Conservation (phyloP, 2,329 filamentous ascomycete species). For the Camillea tinctor region DNA sequence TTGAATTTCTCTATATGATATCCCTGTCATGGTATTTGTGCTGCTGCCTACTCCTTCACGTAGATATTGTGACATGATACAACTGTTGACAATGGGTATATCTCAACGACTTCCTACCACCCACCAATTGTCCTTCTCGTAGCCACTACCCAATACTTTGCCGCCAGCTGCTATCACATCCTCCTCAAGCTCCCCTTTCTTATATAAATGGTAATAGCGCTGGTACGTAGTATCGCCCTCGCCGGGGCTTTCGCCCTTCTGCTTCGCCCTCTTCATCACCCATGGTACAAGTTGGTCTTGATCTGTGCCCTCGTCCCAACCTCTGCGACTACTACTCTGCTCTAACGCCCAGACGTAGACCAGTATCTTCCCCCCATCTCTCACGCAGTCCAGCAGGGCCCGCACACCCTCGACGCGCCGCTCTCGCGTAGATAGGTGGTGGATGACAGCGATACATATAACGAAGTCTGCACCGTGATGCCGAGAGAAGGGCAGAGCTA, state of each 20-base stretch:
- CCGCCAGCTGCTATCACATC: constrained; percentile 76
- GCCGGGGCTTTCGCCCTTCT: neutral
- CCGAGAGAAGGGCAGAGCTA: constrained; percentile 74
- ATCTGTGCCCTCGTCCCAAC: constrained; percentile 79
- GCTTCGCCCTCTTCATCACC: constrained; percentile 61
- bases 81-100: constrained; percentile 3
- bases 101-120: constrained; percentile 56
- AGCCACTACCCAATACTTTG: constrained; percentile 73
- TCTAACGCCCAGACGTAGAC: constrained; percentile 96
- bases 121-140: constrained; percentile 99
- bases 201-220: constrained; percentile 93
- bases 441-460: constrained; percentile 90
- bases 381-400: constrained; percentile 68
- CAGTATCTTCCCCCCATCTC: constrained; percentile 61
- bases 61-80: constrained; percentile 7
- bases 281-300: constrained; percentile 97
- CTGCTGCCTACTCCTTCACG: constrained; percentile 2
- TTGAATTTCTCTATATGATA: neutral
- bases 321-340: constrained; percentile 80
- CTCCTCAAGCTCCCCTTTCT: constrained; percentile 79
- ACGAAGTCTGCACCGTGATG: constrained; percentile 67
- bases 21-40: neutral
- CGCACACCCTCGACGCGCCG: constrained; percentile 72
- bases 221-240: constrained; percentile 62
- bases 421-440: constrained; percentile 80